Base-by-base conservation (phyloP, 1,284 basidiomycete genomes). In the Malassezia japonica region DNA sequence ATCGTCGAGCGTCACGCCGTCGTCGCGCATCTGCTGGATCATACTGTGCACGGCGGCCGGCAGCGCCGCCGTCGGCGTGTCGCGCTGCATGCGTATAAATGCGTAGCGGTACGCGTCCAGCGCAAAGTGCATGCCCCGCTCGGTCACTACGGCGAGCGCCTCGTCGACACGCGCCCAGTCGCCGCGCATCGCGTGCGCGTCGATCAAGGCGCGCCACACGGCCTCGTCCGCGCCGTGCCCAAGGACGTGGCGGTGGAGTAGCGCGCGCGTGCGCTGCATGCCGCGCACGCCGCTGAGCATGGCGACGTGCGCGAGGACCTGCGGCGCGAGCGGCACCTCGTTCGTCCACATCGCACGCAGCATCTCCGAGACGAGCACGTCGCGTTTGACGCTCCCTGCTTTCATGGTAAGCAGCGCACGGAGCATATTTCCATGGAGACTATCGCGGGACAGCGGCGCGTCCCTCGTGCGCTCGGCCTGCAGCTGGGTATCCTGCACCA, bases 161-260 rank as follows among this genome's bases (percentile, higher is more conserved):
- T 47, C 38, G 9, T 42, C 38, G 16, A 53, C 38, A 10, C 38
- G 29, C 21, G 45, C 23, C 50, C 50, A 53, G 35, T 53, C 50
- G 29, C 21, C 16, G 13, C 39, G 33, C 1, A 23, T 25, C 9
- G 28, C 45, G 33, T 53, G 45, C 3, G 45, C 34, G 18, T 44
- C 39, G 29, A 53, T 38, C 45, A 53, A 12, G 15, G 50, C 39
- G n/a, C 38, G 50, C 50, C 50, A 53, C 16, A 43, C 21, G 6
- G 33, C 18, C 21, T 16, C 13, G 7, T 29, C 27, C 15, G 18
- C 35, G 25, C 23, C n/a, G 21, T 24, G 35, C 34, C 23, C 31
- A 35, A 12, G 9, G 15, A 50, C 28, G 36, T 29, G 35, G 15
- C 18, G 16, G 20, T 52, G 50, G 24, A 52, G 24, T 12, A 23